These are phyloP conservation scores for Trichoderma asperellum DNA, from an alignment of 2,329 filamentous ascomycete genomes.

Conservation along the genomic window DNA sequence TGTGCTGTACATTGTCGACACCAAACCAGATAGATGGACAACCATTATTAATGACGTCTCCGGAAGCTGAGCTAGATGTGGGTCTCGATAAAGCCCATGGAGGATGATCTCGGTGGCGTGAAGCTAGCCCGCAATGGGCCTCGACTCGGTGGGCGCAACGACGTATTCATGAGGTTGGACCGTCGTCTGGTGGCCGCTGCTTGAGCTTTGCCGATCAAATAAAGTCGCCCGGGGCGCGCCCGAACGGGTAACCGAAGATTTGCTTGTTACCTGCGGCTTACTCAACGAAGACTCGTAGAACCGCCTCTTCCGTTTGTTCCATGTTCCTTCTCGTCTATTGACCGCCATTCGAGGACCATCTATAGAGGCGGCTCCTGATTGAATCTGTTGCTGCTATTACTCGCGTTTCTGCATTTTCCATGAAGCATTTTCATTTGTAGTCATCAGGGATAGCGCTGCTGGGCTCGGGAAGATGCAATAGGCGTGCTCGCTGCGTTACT, in stretches of 20 bases:
- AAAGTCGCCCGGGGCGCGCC: not conserved
- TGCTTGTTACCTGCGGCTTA: not conserved
- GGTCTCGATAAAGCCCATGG: not conserved
- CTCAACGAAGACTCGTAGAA: not conserved
- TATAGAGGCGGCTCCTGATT: not conserved
- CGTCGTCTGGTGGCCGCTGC: not conserved
- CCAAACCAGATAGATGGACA: too few relatives aligned
- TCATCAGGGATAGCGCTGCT: not conserved
- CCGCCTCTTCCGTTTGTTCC: not conserved
- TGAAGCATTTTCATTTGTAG: not conserved
- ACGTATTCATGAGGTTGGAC: slow-evolving; percentile 10
- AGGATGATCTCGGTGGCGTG: slow-evolving; percentile 3
- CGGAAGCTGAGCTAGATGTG: not conserved
- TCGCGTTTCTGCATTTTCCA: not conserved
- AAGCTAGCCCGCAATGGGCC: not conserved
- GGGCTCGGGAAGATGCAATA: not conserved
- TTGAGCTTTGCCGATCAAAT: slow-evolving; percentile 3
- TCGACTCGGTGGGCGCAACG: not conserved
- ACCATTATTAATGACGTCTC: not conserved
- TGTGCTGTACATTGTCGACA: too few relatives aligned
- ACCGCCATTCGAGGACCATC: not conserved
- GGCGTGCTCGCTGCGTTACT: not conserved
- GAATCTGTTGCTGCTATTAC: too few relatives aligned
- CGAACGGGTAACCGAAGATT: not conserved
- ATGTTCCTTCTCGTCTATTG: not conserved